Base-by-base conservation (phyloP, 805 yeast genomes). In the Yarrowia bubula region DNA sequence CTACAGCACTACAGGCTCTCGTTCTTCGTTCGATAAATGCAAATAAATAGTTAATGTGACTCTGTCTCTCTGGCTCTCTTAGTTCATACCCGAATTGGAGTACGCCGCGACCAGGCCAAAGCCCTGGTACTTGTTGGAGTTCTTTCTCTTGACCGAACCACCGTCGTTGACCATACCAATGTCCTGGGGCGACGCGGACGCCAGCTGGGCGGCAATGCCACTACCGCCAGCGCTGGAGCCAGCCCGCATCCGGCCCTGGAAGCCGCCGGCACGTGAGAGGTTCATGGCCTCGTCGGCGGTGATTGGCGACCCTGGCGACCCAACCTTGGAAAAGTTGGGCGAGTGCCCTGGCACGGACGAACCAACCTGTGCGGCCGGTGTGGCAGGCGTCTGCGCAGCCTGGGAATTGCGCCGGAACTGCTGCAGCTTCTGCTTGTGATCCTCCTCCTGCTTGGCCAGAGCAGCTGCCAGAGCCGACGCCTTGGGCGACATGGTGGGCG, bases 21-120 rank as follows among this genome's bases (percentile, higher is more conserved):
- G 38, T 32, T 32, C 28, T 22, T 47, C 14, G 17, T 47, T 46
- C 41, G 41, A 35, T 48, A 48, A 48, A 48, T 48, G 55, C 55
- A 48, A 48, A 48, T 48, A 48, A 48, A 48, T 48, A 48, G 55
- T 48, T 48, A 48, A 48, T 33, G 28, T 48, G 55, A 33, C 31
- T 48, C 39, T 9, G 11, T 46, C 17, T 39, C 53, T 8, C 14
- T n/a, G 37, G 18, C 51, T 31, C 37, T 2, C 51, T 17, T 43
- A 58, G 42, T 58, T 58, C 50, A 58, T 58, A 7, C 64, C 64
- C 5, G 64, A 35, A 33, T 58, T 58, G 43, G 76, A 73, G 62
- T 72, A 75, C n/a, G 78, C 78, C 0, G 77, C 76, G 44, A 75
- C 75, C 22, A 75, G 71, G 1, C 78, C 78, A 44, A 75, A 69